phyloP scores from a whole-genome alignment of 1,284 basidiomycete species.

The Mycosarcoma mackinlayi region DNA sequence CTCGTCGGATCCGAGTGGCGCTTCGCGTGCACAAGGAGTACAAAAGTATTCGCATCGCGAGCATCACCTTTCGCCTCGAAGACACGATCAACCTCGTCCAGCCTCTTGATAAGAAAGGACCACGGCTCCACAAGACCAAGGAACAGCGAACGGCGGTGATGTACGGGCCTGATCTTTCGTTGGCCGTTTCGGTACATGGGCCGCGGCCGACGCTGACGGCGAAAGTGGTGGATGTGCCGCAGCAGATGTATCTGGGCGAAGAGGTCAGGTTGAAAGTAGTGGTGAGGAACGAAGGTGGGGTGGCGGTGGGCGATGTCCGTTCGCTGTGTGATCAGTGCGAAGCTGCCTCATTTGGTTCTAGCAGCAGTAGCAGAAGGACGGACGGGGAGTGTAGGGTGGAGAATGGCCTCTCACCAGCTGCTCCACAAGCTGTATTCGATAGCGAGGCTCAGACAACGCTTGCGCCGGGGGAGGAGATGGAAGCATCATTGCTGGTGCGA shows the following conservation, averaged over 20 bases:
- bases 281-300: conserved; percentile 25
- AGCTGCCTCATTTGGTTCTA: conserved; percentile 20
- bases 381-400: conserved; percentile 37
- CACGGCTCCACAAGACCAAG: conserved; percentile 69
- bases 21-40: conserved; percentile 18
- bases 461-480: conserved; percentile 30
- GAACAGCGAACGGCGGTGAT: conserved; percentile 68
- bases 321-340: conserved; percentile 28
- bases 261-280: conserved; percentile 15
- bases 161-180: conserved; percentile 69
- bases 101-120: conserved; percentile 68
- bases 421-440: conserved; percentile 7
- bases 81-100: conserved; percentile 69
- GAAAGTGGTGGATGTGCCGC: conserved; percentile 13
- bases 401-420: conserved; percentile 55
- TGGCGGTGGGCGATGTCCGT: conserved; percentile 23
- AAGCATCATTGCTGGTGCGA: conserved; percentile 14
- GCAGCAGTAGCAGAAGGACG: conserved; percentile 22
- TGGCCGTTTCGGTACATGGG: conserved; percentile 67
- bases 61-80: conserved; percentile 69
- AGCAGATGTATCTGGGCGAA: conserved; percentile 22
- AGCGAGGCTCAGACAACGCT: not conserved
- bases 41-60: conserved; percentile 53
- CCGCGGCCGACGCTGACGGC: conserved; percentile 29
- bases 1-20: conserved; percentile 8